These are phyloP conservation scores for Artemisia argyi DNA, from an alignment of 129 eudicot species.

Conservation along the genomic window DNA sequence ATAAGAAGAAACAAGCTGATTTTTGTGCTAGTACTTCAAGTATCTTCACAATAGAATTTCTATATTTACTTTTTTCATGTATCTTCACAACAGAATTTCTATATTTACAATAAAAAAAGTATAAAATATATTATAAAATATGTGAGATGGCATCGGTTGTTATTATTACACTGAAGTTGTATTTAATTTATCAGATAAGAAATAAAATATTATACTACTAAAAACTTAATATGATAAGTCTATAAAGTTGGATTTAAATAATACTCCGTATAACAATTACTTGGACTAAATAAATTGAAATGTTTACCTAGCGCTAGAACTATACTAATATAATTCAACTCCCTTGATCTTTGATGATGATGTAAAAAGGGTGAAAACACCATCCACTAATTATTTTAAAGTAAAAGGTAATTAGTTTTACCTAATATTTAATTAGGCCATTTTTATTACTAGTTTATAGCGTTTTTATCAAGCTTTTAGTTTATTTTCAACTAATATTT, in stretches of 20 bases:
- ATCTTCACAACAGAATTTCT: too few species aligned
- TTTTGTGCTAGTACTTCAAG: too few species aligned
- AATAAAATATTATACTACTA: too few species aligned
- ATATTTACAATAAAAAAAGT: too few species aligned
- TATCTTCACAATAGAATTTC: too few species aligned
- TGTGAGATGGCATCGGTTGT: too few species aligned
- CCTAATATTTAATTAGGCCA: slow-evolving; percentile 5
- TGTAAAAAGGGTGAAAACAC: background rate
- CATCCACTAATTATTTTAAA: background rate
- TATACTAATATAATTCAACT: background rate
- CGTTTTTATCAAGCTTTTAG: slow-evolving; percentile 7
- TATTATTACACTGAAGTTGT: too few species aligned
- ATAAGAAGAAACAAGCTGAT: too few species aligned
- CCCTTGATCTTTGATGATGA: background rate
- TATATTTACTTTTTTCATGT: too few species aligned
- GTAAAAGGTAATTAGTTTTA: background rate
- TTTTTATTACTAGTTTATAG: background rate
- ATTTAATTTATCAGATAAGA: too few species aligned
- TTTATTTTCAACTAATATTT: background rate
- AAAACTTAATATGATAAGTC: too few species aligned
- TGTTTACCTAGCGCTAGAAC: background rate
- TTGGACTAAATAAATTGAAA: background rate
- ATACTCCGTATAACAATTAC: background rate
- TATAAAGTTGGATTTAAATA: background rate
- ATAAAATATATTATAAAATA: too few species aligned